A percentile compares a stretch with the other conserved stretches of the same genome.
Evolutionary conservation across 2,329 filamentous ascomycete genomes (phyloP).

Genomic region (Talaromyces atroroseus): DNA sequence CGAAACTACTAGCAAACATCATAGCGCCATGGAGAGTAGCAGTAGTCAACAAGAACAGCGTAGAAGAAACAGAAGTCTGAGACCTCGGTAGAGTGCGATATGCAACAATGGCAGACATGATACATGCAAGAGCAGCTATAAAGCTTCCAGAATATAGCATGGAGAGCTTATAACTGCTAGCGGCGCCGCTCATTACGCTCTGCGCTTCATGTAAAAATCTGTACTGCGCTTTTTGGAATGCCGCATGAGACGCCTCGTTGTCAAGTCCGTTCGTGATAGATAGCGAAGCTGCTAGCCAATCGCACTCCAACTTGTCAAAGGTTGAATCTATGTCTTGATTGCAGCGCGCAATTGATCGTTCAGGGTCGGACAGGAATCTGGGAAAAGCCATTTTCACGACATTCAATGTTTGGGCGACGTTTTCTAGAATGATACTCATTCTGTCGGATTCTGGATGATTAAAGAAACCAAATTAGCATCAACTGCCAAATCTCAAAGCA

Average conservation of each 20-base stretch:
- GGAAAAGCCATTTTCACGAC: slow-evolving; percentile 71
- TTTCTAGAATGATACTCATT: slow-evolving; percentile 65
- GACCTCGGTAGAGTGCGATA: slow-evolving; percentile 25
- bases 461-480: background rate
- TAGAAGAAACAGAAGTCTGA: slow-evolving; percentile 18
- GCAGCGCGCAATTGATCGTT: slow-evolving; percentile 20
- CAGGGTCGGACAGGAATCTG: slow-evolving; percentile 44
- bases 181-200: slow-evolving; percentile 75
- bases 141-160: slow-evolving; percentile 34
- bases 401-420: slow-evolving; percentile 72
- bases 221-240: slow-evolving; percentile 23
- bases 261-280: slow-evolving; percentile 16
- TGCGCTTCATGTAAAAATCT: slow-evolving; percentile 69
- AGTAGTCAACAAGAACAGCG: slow-evolving; percentile 44
- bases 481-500: slow-evolving; percentile 11
- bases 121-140: slow-evolving; percentile 41
- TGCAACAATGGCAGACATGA: slow-evolving; percentile 28
- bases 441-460: slow-evolving; percentile 45
- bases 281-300: slow-evolving; percentile 51
- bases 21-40: slow-evolving; percentile 67
- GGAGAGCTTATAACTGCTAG: slow-evolving; percentile 80
- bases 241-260: slow-evolving; percentile 11
- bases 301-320: slow-evolving; percentile 60
- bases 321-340: slow-evolving; percentile 19
- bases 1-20: slow-evolving; percentile 98